Evolutionary conservation across 768 basidiomycete species (phyloP).

Genomic region (Favolaschia claudopus): DNA sequence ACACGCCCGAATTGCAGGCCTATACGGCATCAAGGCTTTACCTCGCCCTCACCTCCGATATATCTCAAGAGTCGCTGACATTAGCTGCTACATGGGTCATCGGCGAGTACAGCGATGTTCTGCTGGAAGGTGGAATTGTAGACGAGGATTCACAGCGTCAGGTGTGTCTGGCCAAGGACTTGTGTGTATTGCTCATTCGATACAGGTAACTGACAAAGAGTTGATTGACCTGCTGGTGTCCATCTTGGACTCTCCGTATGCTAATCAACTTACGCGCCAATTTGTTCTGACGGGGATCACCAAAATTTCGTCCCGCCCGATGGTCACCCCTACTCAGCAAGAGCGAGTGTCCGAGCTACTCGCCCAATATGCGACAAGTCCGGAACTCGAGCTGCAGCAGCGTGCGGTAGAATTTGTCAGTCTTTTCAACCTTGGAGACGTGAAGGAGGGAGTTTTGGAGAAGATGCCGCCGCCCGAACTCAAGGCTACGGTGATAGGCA

Average conservation of each 20-base stretch:
- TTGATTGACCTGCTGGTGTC: slow-evolving; percentile 87
- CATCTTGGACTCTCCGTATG: slow-evolving; percentile 92
- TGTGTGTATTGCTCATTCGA: slow-evolving; percentile 7
- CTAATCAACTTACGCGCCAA: slow-evolving; percentile 89
- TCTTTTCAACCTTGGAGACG: slow-evolving; percentile 79
- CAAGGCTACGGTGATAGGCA: slow-evolving; percentile 95
- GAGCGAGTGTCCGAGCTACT: slow-evolving; percentile 82
- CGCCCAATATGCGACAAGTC: slow-evolving; percentile 83
- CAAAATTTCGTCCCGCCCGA: slow-evolving; percentile 86
- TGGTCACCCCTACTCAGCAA: slow-evolving; percentile 71
- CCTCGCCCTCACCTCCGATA: slow-evolving; percentile 84
- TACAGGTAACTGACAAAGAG: slow-evolving; percentile 80
- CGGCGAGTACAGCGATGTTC: slow-evolving; percentile 93
- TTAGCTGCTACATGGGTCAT: slow-evolving; percentile 94
- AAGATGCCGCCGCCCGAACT: slow-evolving; percentile 99
- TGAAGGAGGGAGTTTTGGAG: slow-evolving; percentile 87
- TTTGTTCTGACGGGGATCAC: slow-evolving; percentile 90
- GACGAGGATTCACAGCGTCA: slow-evolving; percentile 73
- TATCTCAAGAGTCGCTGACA: slow-evolving; percentile 96
- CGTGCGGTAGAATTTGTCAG: slow-evolving; percentile 94
- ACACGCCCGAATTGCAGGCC: slow-evolving; percentile 95
- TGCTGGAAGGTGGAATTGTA: slow-evolving; percentile 86
- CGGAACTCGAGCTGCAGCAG: slow-evolving; percentile 95
- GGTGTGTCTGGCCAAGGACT: slow-evolving; percentile 48
- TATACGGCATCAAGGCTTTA: slow-evolving; percentile 95